A percentile compares a stretch with the other conserved stretches of the same genome.
phyloP scores from a whole-genome alignment of 1,139 yeast species.

The Candida freyschussii region DNA sequence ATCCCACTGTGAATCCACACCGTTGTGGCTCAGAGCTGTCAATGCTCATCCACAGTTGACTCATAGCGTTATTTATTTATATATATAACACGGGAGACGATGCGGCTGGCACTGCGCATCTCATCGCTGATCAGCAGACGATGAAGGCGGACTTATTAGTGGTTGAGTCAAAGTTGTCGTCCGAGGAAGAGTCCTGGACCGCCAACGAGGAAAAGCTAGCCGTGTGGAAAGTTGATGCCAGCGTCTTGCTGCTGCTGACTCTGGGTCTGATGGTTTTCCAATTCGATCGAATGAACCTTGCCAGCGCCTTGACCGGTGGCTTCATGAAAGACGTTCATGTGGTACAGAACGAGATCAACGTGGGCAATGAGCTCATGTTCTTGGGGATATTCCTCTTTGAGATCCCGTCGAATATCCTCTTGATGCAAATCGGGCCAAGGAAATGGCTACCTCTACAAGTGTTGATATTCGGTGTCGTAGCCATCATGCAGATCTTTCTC shows the following conservation, averaged over 20 bases:
- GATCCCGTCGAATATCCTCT: slow-evolving; percentile 38
- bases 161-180: too few species aligned
- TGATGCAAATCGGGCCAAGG: slow-evolving; percentile 37
- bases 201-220: slow-evolving; percentile 35
- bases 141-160: too few species aligned
- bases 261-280: slow-evolving; percentile 6
- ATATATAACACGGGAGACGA: too few species aligned
- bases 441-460: slow-evolving; percentile 30
- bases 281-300: slow-evolving; percentile 8
- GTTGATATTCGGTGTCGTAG: slow-evolving; percentile 39
- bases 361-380: slow-evolving; percentile 18
- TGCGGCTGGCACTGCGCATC: too few species aligned
- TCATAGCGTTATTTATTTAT: too few species aligned
- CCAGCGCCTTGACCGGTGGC: slow-evolving; percentile 22
- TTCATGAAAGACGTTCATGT: slow-evolving; percentile 20
- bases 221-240: slow-evolving; percentile 3
- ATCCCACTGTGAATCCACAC: too few species aligned
- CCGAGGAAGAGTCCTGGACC: too few species aligned
- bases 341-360: slow-evolving; percentile 12
- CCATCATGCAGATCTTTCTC: slow-evolving; percentile 34
- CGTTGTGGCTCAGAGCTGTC: too few species aligned
- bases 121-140: too few species aligned
- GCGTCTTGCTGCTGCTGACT: slow-evolving; percentile 3
- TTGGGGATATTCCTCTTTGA: slow-evolving; percentile 46
- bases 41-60: too few species aligned